Conservation (phyloP, 495 filamentous ascomycete genomes). For the Acidiella bohemica region DNA sequence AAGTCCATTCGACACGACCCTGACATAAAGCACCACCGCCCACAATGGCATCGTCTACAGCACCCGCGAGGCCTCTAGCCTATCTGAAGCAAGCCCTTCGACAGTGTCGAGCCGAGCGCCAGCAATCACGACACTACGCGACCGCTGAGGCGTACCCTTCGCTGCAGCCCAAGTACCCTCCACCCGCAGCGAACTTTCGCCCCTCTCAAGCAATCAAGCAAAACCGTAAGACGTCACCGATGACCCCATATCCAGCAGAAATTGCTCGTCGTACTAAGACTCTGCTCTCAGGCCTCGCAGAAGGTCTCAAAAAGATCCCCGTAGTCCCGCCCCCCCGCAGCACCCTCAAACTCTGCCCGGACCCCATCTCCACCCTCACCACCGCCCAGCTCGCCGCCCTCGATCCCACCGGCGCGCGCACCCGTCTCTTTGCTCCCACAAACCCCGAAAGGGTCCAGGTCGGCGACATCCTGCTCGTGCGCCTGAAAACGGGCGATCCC, state of each 20-base stretch:
- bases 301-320: constrained; percentile 16
- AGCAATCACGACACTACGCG: constrained; percentile 13
- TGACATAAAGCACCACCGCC: too few species aligned
- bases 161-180: constrained; percentile 13
- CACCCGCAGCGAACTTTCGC: constrained; percentile 10
- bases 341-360: constrained; percentile 25
- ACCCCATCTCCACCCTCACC: constrained; percentile 50
- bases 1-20: too few species aligned
- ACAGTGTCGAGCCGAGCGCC: constrained; percentile 14
- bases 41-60: constrained; percentile 9
- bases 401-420: constrained; percentile 72
- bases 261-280: not conserved
- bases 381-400: constrained; percentile 53
- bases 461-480: constrained; percentile 85
- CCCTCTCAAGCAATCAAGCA: constrained; percentile 17
- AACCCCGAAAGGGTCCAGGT: constrained; percentile 61
- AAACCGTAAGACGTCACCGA: constrained; percentile 7
- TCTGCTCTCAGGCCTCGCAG: constrained; percentile 11
- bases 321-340: constrained; percentile 19
- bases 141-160: constrained; percentile 12
- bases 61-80: constrained; percentile 16
- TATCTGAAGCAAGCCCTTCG: constrained; percentile 17
- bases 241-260: not conserved
- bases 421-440: constrained; percentile 59
- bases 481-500: constrained; percentile 70